phyloP scores from a whole-genome alignment of 768 basidiomycete genomes.

The Suillus decipiens region DNA sequence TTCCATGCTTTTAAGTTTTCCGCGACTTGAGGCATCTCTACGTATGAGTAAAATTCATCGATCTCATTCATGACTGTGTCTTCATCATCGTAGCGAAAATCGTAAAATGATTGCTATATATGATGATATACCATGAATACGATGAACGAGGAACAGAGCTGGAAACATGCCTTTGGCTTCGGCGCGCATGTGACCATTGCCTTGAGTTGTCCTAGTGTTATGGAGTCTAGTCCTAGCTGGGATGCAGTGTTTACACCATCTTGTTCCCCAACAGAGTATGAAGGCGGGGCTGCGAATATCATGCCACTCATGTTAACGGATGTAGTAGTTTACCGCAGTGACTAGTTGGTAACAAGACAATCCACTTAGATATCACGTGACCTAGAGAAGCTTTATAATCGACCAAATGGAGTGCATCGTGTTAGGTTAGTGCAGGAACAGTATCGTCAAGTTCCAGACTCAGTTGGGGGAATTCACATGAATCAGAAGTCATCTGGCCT shows the following conservation, averaged over 20 bases:
- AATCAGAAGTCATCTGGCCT: not conserved
- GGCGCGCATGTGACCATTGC: conserved; percentile 67
- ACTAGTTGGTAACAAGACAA: too few species aligned
- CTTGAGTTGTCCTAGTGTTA: conserved; percentile 80
- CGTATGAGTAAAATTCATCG: conserved; percentile 97
- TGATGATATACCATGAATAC: conserved; percentile 20
- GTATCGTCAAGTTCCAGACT: not conserved
- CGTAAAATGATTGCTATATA: conserved; percentile 79
- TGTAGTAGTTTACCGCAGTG: not conserved
- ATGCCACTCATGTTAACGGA: conserved; percentile 26
- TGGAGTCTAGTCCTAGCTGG: conserved; percentile 62
- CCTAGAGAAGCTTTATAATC: too few species aligned
- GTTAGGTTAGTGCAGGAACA: too few species aligned
- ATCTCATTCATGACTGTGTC: conserved; percentile 96
- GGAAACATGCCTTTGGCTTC: conserved; percentile 67
- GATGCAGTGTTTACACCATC: conserved; percentile 31
- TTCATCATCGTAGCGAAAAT: conserved; percentile 95
- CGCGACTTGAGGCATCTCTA: conserved; percentile 88
- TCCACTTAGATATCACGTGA: too few species aligned
- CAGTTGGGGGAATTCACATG: not conserved
- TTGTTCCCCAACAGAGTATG: conserved; percentile 32
- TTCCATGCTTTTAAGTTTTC: conserved; percentile 90
- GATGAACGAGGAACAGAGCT: conserved; percentile 9
- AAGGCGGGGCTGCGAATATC: conserved; percentile 35
- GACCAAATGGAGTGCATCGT: not conserved